Base-by-base conservation (phyloP, 2,329 filamentous ascomycete species). In the Aspergillus tanneri region DNA sequence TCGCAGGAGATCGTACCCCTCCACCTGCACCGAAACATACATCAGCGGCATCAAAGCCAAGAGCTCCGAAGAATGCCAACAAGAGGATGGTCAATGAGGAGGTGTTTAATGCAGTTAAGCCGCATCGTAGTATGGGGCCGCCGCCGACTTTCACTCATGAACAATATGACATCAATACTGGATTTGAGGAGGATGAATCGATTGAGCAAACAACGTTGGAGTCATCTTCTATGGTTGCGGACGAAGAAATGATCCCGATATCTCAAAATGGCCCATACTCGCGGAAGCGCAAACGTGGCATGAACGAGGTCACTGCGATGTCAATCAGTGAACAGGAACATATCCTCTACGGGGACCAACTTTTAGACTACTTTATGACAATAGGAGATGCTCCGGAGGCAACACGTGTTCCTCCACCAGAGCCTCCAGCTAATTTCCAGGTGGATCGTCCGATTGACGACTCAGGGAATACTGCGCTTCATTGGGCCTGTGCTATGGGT, bases 401-500 rank as follows among this genome's bases (percentile, higher is more conserved):
- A 73, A 59, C 83, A 77, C 62, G 69, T 21, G 65, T 74, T 21
- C 69, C 73, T 34, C 76, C 79, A n/a, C 91, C 90, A 1, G 83
- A 89, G 52, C 91, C 92, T 2, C 93, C 93, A 0, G 76, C 84
- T 25, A 87, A 90, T 65, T 95, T 96, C 61, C 86, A 95, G 63
- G 85, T 95, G 5, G 87, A 99, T 69, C 88, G 89, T 68, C 79
- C 86, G n/a, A 96, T 99, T 54, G 93, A 99, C 66, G 87, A 90
- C 35, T 90, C 95, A 61, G 86, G 86, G 8, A 91, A 97, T 64
- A 95, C 90, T 2, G 91, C 92, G 5, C 80, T 99, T 57, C 93
- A 99, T 66, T 99, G 93, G 93, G 93, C 91, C 14, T 90, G 90
- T 44, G 90, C 93, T 19, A 99, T 99, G 92, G 93, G 93, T 49